Evolutionary conservation across 1,284 basidiomycete genomes (phyloP), one percentile per base, ranked within the genome.

Genomic region (Malassezia yamatoensis): DNA sequence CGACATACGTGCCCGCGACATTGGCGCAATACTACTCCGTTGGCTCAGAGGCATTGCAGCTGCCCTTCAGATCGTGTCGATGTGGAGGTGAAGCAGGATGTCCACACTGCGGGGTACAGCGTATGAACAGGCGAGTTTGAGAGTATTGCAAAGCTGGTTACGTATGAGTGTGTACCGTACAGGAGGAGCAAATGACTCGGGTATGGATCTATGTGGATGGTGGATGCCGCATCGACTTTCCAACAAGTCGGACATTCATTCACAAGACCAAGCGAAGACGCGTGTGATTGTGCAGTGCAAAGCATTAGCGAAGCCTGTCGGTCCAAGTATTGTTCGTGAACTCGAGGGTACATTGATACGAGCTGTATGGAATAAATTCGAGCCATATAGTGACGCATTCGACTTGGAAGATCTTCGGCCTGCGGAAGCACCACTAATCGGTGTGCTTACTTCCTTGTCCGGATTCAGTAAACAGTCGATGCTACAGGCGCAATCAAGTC

Each of bases 241-340:
- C 5, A 11, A 29, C 46, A 29, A 29, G 7, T 29, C 24, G 24
- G 24, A 7, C 24, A 51, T 34, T 11, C 20, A 18, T 20, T 13
- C 16, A 8, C 20, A 10, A 32, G 16, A 24, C 29, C 16, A 15
- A 13, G 79, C 85, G 0, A 64, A 53, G 7, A 48, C 89, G 1
- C 83, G 88, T 35, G 80, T 93, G n/a, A 67, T 91, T 15, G 88
- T 80, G 0, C 89, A 93, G 68, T 94, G 90, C 79, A 94, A 94
- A 77, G 88, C 88, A 0, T 86, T 89, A 67, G 83, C 82, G 75
- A 84, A 83, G 74, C 85, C 84, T 68, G 76, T 85, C 35, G 82
- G 86, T 0, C 88, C 89, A 1, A 82, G 83, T 6, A 83, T 85
- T 62, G 81, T 93, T 1, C 82, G 90, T 39, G 89, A 94, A 75